These are phyloP conservation scores for Populus nigra DNA, from an alignment of 345 rosid genomes.

Conservation along the genomic window DNA sequence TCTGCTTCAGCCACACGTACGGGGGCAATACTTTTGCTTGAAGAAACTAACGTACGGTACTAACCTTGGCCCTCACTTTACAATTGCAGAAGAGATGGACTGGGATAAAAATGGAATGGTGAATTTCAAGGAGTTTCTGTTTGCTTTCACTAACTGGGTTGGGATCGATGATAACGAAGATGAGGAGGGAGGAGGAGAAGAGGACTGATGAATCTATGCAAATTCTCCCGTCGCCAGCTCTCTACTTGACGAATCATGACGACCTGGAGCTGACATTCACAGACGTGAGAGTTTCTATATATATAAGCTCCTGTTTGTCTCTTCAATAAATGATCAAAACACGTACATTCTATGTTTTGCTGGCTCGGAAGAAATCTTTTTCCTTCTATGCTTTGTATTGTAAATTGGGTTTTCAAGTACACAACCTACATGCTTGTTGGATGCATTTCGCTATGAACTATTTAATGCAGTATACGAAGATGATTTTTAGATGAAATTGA, in stretches of 20 bases:
- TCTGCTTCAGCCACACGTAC: too few relatives aligned
- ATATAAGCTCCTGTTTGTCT: neutral
- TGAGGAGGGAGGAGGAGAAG: constrained; percentile 41
- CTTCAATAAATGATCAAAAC: constrained; percentile 10
- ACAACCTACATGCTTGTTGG: neutral
- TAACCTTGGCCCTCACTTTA: too few relatives aligned
- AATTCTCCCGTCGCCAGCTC: too few relatives aligned
- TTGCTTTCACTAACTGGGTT: constrained; percentile 90
- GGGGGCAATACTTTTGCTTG: too few relatives aligned
- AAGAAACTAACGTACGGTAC: too few relatives aligned
- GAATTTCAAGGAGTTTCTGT: constrained; percentile 89
- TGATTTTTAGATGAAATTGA: too few relatives aligned
- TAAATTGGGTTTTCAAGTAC: constrained; percentile 13
- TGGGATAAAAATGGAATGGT: constrained; percentile 96
- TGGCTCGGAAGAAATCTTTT: neutral
- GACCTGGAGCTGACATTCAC: neutral
- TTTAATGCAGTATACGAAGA: too few relatives aligned
- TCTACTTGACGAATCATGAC: too few relatives aligned
- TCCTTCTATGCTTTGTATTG: constrained; percentile 3
- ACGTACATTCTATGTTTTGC: neutral
- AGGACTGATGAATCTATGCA: constrained; percentile 9
- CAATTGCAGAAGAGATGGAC: constrained; percentile 92
- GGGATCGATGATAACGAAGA: constrained; percentile 80
- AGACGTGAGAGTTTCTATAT: neutral
- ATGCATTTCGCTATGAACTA: too few relatives aligned